Evolutionary conservation across 2,329 filamentous ascomycete genomes (phyloP).

Genomic region (Nemania sp.): DNA sequence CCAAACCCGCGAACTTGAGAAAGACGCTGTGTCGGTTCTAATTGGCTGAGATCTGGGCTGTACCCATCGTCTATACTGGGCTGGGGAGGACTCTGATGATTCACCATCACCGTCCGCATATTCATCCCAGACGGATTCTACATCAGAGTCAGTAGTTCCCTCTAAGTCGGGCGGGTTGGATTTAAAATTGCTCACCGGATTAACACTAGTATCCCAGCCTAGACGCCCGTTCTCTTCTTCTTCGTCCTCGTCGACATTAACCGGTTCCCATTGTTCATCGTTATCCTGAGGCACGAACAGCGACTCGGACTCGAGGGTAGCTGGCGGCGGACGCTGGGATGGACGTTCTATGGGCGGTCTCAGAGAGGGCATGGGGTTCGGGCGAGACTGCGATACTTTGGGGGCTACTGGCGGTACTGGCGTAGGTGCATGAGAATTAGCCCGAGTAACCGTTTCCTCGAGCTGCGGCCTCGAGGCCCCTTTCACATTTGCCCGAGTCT

Average conservation of each 20-base stretch:
- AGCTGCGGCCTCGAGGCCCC: constrained; percentile 48
- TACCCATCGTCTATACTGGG: constrained; percentile 25
- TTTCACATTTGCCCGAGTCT: constrained; percentile 46
- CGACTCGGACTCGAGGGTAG: constrained; percentile 66
- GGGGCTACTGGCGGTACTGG: constrained; percentile 42
- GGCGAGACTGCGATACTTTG: constrained; percentile 44
- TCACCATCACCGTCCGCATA: constrained; percentile 46
- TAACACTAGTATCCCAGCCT: constrained; percentile 73
- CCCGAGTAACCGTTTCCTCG: constrained; percentile 53
- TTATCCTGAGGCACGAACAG: constrained; percentile 74
- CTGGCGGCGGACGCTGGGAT: constrained; percentile 58
- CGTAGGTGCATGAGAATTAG: constrained; percentile 41
- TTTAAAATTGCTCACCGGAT: constrained; percentile 55
- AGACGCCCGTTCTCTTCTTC: constrained; percentile 69
- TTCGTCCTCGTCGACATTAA: constrained; percentile 61
- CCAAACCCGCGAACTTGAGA: constrained; percentile 64
- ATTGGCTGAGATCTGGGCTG: constrained; percentile 37
- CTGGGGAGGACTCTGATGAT: constrained; percentile 34
- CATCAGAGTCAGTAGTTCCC: constrained; percentile 21
- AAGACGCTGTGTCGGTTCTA: constrained; percentile 76
- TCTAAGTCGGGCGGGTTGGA: constrained; percentile 28
- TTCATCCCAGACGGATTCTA: constrained; percentile 52
- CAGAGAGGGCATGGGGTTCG: constrained; percentile 47
- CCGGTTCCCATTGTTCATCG: constrained; percentile 73
- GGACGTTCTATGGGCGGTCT: constrained; percentile 47